Percentiles rank a stretch among this genome's conserved stretches.
Evolutionary conservation across 345 rosid genomes (phyloP).

Genomic region (Eutrema yunnanense): DNA sequence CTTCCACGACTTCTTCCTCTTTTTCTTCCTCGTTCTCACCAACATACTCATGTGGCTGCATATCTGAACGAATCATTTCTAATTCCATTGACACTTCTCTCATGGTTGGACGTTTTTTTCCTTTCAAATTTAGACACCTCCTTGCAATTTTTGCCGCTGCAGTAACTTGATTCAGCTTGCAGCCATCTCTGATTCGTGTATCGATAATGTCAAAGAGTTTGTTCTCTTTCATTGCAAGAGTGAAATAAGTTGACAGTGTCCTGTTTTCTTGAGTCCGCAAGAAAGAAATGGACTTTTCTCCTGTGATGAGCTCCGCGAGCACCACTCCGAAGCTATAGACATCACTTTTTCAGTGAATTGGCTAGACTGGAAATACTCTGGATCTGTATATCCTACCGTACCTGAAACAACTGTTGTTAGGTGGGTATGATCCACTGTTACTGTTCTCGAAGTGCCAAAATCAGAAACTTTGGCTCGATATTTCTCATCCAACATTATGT

Average conservation of each 20-base stretch:
- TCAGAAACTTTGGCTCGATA: neutral
- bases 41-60: neutral
- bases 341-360: neutral
- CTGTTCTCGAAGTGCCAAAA: neutral
- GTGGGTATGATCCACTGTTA: neutral
- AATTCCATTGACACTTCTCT: neutral
- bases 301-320: neutral
- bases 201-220: neutral
- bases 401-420: neutral
- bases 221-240: neutral
- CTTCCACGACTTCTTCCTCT: neutral
- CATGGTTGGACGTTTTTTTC: slow-evolving; percentile 2
- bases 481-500: neutral
- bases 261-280: slow-evolving; percentile 3
- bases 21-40: neutral
- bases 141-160: too few species aligned
- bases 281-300: neutral
- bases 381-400: neutral
- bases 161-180: too few species aligned
- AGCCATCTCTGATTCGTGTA: too few species aligned
- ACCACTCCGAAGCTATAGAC: neutral
- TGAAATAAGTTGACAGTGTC: slow-evolving; percentile 6
- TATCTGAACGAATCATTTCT: neutral
- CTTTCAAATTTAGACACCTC: slow-evolving; percentile 5
- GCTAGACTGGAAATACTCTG: neutral